Base-by-base conservation (phyloP, 768 basidiomycete genomes). In the Trametes cingulata region DNA sequence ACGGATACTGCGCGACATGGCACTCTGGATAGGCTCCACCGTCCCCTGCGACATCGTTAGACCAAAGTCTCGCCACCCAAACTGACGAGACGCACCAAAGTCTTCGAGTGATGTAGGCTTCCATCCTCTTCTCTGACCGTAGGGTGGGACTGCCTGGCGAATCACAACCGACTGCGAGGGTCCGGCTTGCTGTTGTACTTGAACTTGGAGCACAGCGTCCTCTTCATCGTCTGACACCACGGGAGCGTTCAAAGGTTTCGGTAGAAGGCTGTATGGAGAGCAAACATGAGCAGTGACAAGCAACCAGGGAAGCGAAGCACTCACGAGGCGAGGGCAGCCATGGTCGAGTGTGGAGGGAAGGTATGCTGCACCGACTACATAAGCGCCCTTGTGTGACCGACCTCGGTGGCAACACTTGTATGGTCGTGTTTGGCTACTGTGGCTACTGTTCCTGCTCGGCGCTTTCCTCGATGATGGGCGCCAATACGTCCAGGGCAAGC, bases 1-100 rank as follows among this genome's bases (percentile, higher is more conserved):
- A 74, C 12, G 96, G 96, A 77, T 97, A 99, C 73, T 99, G 96
- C 6, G 97, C 97, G 52, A 96, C 78, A 81, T 95, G 94, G 73
- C 95, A 98, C 78, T 99, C 94, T 4, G 94, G 94, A 75, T 87
- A 93, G 56, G 93, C 80, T 66, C 93, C 93, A 64, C 93, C 92
- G 69, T 93, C 88, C 58, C 86, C 88, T 90, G 43, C 51, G 22
- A 58, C 47, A 62, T 9, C 1, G 36, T 52, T 10, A 43, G 53
- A 29, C 52, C 51, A 62, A 48, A 25, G 41, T 46, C 45, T 43
- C 37, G 6, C 61, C 27, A 42, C 62, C 41, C 58, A 51, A 35
- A 64, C 60, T 55, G 39, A 63, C 64, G 19, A 61, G 3, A 74
- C 86, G 66, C 65, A 89, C 90, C 91, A 73, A 89, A 98, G 69